Base-by-base conservation (phyloP, 306 rosid species). In the Vigna mungo region DNA sequence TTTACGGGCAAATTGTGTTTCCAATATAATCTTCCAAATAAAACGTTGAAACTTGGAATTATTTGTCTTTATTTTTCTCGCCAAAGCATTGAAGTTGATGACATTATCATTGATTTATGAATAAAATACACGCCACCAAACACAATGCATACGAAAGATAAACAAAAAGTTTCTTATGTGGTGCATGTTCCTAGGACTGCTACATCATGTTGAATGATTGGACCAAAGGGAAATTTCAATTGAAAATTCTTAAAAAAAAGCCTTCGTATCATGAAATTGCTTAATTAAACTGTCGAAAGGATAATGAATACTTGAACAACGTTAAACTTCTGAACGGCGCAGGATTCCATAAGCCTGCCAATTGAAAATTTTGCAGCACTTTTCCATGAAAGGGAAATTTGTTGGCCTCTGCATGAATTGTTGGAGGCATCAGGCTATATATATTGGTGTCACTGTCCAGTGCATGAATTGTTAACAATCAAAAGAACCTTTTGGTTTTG, bases 191-290 rank as follows among this genome's bases (percentile, higher is more conserved):
- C 17, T 27, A 63, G 49, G 63, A 44, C 60, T 30, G 37, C 68
- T 68, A 27, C 60, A 55, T 55, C 48, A 55, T 68, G 51, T 62
- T 75, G 51, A 59, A 15, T 61, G 46, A 76, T 76, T 37, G 66
- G 73, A 41, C 59, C 59, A 43, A 68, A 11, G 65, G 17, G n/a
- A 25, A 66, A 64, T 13, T 66, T 44, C 59, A 68, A 41, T 12
- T 41, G 17, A 66, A 66, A 66, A 66, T 11, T 41, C 53, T 20
- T 39, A 11, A 20, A 66, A 55, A 30, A 30, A 30, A 4, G 21
- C 18, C 20, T 16, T 65, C 27, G 23, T 17, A 16, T 73, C 17
- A 18, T 9, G 10, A 43, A 20, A 5, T 65, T 63, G n/a, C 30
- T 36, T 37, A n/a, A 39, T 39, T 64, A 30, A 20, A 65, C 12